A percentile compares a stretch with the other conserved stretches of the same genome.
Conservation (phyloP, 345 rosid genomes). For the sweet orange (Citrus sinensis) region DNA sequence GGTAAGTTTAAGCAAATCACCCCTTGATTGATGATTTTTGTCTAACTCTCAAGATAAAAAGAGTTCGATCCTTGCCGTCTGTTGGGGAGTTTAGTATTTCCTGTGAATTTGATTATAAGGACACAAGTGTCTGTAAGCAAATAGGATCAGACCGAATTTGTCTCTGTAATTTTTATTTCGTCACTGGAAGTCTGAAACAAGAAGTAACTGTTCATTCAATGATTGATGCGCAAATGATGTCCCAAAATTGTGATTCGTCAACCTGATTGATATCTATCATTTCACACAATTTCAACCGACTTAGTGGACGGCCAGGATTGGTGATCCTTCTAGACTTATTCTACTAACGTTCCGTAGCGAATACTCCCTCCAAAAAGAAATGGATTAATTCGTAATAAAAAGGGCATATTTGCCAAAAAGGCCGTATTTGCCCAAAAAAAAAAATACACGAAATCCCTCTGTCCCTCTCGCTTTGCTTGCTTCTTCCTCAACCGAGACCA, state of each 20-base stretch:
- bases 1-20: too few species aligned
- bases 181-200: background rate
- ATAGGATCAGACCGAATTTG: background rate
- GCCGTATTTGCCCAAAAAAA: background rate
- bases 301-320: conserved; percentile 6
- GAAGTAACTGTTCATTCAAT: too few species aligned
- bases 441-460: background rate
- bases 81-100: too few species aligned
- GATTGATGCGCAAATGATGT: too few species aligned
- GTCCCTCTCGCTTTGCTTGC: background rate
- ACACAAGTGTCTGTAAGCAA: too few species aligned
- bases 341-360: background rate
- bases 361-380: background rate
- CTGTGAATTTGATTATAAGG: too few species aligned
- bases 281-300: conserved; percentile 8
- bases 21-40: too few species aligned
- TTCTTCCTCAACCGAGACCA: background rate
- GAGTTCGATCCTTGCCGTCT: too few species aligned
- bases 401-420: background rate
- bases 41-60: too few species aligned
- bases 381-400: background rate
- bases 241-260: too few species aligned
- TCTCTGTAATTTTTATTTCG: background rate
- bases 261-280: background rate
- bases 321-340: background rate